Base-by-base conservation (phyloP, 768 basidiomycete genomes). In the Russula earlei region DNA sequence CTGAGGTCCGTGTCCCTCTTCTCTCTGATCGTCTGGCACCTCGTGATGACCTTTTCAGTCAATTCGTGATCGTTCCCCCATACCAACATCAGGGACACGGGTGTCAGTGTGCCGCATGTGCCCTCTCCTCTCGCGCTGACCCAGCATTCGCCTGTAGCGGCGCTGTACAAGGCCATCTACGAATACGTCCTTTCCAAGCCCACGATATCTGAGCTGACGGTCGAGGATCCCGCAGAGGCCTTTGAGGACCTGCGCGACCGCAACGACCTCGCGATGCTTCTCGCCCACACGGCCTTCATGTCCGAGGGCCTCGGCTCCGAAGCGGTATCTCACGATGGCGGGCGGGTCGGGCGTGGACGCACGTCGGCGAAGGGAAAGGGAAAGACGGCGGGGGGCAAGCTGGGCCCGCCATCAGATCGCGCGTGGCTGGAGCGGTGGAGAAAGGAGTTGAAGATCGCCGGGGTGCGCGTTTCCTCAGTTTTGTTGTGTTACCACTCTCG, bases 191-290 rank as follows among this genome's bases (percentile, higher is more conserved):
- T 87, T 41, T 72, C 77, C 14, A 79, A 78, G 46, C 75, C 83
- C 2, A 72, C 79, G 48, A 80, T 95, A 37, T 84, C 87, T n/a
- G 95, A 98, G 69, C 72, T 98, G 40, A 96, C 93, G 1, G 89
- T 99, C 20, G 96, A 99, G 71, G 96, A 99, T 68, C 96, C 96
- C 1, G 92, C 92, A 0, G 96, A 99, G 71, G 89, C 91, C 10
- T 97, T 99, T 66, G 95, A 98, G 68, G 96, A 98, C 68, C 77
- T 98, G 41, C 77, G 95, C 33, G 96, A 98, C 71, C 85, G 90
- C 52, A 88, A 87, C 62, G 96, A 99, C 68, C 76, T 98, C 19
- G 73, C 77, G 59, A 87, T 87, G 78, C 75, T 98, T 19, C 75
- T 90, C 14, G 68, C 73, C 0, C 71, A 84, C 59, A 72, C 77